A percentile compares a stretch with the other conserved stretches of the same genome.
Conservation (phyloP, 805 yeast species). For the Ogataea methanolica region DNA sequence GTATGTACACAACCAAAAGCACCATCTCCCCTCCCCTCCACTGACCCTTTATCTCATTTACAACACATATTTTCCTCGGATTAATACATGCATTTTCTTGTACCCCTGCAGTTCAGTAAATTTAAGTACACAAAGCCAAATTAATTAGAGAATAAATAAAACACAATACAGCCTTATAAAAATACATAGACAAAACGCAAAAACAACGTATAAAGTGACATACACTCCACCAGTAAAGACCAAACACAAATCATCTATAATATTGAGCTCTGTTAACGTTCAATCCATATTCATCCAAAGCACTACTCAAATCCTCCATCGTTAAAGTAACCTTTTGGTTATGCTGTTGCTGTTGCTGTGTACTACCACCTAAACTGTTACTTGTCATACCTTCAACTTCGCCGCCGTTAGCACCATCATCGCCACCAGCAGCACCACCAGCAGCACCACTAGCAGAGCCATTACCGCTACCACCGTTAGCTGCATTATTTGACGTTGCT, state of each 20-base stretch:
- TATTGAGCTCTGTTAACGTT: conserved; percentile 91
- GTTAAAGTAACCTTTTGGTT: conserved; percentile 73
- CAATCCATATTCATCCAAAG: conserved; percentile 78
- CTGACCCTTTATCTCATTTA: too few species aligned
- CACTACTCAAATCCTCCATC: conserved; percentile 89
- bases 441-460: conserved; percentile 24
- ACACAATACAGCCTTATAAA: too few species aligned
- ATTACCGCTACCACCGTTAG: conserved; percentile 14
- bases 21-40: too few species aligned
- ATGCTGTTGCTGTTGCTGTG: conserved; percentile 18
- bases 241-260: conserved; percentile 52
- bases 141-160: too few species aligned
- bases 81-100: too few species aligned
- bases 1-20: too few species aligned
- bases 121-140: too few species aligned
- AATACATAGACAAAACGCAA: too few species aligned
- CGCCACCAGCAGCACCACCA: conserved; percentile 3
- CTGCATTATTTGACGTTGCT: conserved; percentile 43
- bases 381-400: conserved; percentile 9
- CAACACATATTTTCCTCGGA: too few species aligned
- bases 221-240: neutral
- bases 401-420: conserved; percentile 1
- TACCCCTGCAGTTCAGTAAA: too few species aligned
- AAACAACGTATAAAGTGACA: conserved; percentile 5
- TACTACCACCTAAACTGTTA: conserved; percentile 7